Evolutionary conservation across 2,329 filamentous ascomycete genomes (phyloP), one percentile per base, ranked within the genome.

Genomic region (Fusarium buxicola): DNA sequence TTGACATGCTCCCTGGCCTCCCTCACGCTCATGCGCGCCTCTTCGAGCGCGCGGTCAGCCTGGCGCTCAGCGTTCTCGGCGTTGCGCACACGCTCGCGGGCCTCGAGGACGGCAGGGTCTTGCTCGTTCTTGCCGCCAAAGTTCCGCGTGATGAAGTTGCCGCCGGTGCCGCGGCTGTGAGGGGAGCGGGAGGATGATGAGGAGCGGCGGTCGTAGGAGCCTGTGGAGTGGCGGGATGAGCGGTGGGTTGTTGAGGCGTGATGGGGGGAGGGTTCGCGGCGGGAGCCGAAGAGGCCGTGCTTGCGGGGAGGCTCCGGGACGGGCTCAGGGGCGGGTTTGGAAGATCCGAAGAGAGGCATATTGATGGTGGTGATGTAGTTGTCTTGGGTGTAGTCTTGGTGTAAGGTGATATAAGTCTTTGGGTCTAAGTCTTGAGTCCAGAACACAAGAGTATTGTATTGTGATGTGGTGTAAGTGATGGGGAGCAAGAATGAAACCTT

Each of bases 11-110:
- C 87, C 28, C 84, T 79, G 0, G 89, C 89, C 63, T 89, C 86
- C 24, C 82, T 80, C 1, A 90, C 89, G 2, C 84, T 83, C 51
- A 80, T 69, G 49, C 84, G 80, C 0, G 88, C 87, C 8, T 84
- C 80, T 9, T 83, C 78, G 12, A 90, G 74, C 0, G 88, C 89
- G 3, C 83, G 80, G 66, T 91, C 89, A 0, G 89, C 89, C 15
- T 90, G 86, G 7, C 78, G 75, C 76, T 91, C 89, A 1, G 88
- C 86, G 0, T 77, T 72, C 76, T 91, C 89, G 25, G 89, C 89
- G 40, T 77, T 75, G 65, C 86, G 78, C 16, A 91, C 84, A 30
- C 84, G 82, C 74, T 90, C 84, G 5, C 85, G 80, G 0, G 89
- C 89, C 18, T 83, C 79, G 2, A 83, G 69, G 69, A 91, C 90